These are phyloP conservation scores for Xylariaceae sp. DNA, from an alignment of 2,329 filamentous ascomycete species.

Conservation along the genomic window DNA sequence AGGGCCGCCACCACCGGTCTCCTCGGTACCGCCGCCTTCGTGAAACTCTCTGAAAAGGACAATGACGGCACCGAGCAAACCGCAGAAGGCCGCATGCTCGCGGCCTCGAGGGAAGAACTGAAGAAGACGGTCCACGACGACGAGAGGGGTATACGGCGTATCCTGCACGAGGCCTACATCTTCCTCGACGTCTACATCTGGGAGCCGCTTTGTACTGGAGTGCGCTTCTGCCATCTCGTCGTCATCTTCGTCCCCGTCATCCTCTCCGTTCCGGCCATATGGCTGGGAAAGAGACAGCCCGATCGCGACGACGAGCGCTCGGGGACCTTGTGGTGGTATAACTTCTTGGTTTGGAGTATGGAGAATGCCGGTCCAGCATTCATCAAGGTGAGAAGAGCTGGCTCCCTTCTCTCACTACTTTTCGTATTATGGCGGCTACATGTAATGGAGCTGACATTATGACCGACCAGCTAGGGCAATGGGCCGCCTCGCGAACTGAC, in stretches of 20 bases:
- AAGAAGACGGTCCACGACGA: constrained; percentile 64
- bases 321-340: constrained; percentile 94
- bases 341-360: constrained; percentile 83
- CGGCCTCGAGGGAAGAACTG: constrained; percentile 76
- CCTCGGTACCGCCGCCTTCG: constrained; percentile 56
- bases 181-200: constrained; percentile 70
- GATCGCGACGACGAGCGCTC: constrained; percentile 70
- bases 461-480: constrained; percentile 77
- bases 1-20: constrained; percentile 40
- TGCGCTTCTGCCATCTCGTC: constrained; percentile 84
- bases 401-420: neutral
- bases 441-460: constrained; percentile 16
- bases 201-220: constrained; percentile 83
- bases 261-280: constrained; percentile 72
- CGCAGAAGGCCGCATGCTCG: constrained; percentile 81
- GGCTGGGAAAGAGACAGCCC: constrained; percentile 66
- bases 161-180: constrained; percentile 60
- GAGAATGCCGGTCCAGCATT: constrained; percentile 92
- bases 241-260: constrained; percentile 91
- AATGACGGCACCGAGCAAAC: constrained; percentile 57
- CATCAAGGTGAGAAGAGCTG: constrained; percentile 68
- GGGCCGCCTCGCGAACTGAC: constrained; percentile 93
- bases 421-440: too few relatives aligned
- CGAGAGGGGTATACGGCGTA: constrained; percentile 56
- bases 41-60: constrained; percentile 56